phyloP scores from a whole-genome alignment of 2,329 filamentous ascomycete species.

The Talaromyces sp. region DNA sequence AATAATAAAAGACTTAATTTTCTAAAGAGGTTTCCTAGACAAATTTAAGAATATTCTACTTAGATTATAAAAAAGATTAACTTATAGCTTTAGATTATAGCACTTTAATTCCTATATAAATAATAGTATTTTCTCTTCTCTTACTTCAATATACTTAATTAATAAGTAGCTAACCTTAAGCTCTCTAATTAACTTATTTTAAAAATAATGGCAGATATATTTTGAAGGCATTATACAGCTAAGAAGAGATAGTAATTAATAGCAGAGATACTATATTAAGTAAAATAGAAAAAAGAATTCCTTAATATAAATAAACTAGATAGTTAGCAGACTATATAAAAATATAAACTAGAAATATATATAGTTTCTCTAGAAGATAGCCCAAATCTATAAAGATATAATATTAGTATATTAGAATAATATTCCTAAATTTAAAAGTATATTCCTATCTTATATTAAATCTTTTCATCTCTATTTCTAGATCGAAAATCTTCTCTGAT shows the following conservation, averaged over 20 bases:
- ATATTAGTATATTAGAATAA: conserved; percentile 27
- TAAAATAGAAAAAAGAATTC: too few relatives aligned
- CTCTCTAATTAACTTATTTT: too few relatives aligned
- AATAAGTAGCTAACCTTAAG: conserved; percentile 22
- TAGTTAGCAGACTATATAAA: conserved; percentile 5
- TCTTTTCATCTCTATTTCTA: conserved; percentile 30
- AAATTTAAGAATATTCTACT: conserved; percentile 16
- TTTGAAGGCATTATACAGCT: conserved; percentile 5
- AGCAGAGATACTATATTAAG: too few relatives aligned
- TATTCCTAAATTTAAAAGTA: conserved; percentile 29
- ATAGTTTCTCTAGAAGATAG: conserved; percentile 25
- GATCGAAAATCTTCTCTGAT: conserved; percentile 24
- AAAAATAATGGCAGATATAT: conserved; percentile 18
- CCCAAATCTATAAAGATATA: conserved; percentile 27
- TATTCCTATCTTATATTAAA: conserved; percentile 27
- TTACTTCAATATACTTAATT: conserved; percentile 20
- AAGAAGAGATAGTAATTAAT: conserved; percentile 6
- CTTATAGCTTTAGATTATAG: conserved; percentile 16
- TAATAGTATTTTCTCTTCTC: conserved; percentile 22
- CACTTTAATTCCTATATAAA: conserved; percentile 13
- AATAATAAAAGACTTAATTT: conserved; percentile 27
- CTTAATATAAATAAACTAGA: too few relatives aligned
- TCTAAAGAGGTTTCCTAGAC: too few relatives aligned
- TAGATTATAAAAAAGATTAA: conserved; percentile 22
- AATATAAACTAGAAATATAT: conserved; percentile 3